phyloP scores from a whole-genome alignment of 768 basidiomycete genomes.

The Pisolithus marmoratus region DNA sequence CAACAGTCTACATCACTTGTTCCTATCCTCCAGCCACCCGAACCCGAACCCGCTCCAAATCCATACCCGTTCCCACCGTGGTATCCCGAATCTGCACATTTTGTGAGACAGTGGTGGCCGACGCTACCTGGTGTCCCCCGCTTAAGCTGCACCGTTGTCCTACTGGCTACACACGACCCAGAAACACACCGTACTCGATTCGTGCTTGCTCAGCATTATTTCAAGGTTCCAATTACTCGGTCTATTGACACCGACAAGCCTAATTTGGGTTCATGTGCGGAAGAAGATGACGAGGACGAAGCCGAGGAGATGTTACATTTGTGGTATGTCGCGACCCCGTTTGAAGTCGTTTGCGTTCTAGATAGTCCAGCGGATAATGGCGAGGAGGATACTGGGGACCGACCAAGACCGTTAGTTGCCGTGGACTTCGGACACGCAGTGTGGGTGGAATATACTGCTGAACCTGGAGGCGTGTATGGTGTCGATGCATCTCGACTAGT shows the following conservation, averaged over 20 bases:
- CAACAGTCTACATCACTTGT: constrained; percentile 6
- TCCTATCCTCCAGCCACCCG: constrained; percentile 3
- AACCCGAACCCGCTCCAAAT: constrained; percentile 33
- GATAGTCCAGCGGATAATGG: constrained; percentile 33
- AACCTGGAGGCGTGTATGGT: constrained; percentile 23
- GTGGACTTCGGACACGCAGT: constrained; percentile 88
- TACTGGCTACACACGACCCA: constrained; percentile 60
- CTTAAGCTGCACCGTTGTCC: constrained; percentile 67
- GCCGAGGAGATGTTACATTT: constrained; percentile 58
- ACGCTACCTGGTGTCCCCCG: constrained; percentile 56
- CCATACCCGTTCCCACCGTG: constrained; percentile 64
- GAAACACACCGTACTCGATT: constrained; percentile 54
- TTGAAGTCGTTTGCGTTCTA: constrained; percentile 64
- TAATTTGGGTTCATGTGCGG: not conserved
- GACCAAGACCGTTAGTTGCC: constrained; percentile 66
- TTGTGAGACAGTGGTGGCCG: constrained; percentile 81
- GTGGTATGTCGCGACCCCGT: constrained; percentile 68
- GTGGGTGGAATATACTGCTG: constrained; percentile 60
- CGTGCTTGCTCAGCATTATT: constrained; percentile 72
- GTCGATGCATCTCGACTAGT: constrained; percentile 24
- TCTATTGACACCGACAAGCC: constrained; percentile 9
- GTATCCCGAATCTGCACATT: constrained; percentile 72
- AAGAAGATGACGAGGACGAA: constrained; percentile 12
- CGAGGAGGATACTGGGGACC: constrained; percentile 34
- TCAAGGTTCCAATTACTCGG: constrained; percentile 52